Conservation (phyloP, 257 asterid species). For the Petrea volubilis region DNA sequence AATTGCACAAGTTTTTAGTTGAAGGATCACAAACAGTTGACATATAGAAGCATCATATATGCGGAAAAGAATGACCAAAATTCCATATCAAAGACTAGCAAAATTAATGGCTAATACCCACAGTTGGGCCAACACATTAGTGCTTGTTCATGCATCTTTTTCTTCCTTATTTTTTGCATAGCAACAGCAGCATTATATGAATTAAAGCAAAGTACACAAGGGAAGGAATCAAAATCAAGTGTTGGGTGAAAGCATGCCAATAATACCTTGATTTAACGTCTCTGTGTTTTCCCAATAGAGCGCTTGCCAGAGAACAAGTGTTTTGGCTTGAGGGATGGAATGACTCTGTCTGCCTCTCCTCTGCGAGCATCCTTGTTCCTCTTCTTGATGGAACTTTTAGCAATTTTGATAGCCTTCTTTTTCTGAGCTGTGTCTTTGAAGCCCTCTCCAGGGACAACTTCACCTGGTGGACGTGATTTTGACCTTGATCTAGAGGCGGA, state of each 20-base stretch:
- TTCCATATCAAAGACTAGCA: not conserved
- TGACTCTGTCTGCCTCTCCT: slow-evolving; percentile 92
- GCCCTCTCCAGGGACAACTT: slow-evolving; percentile 88
- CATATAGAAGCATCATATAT: not conserved
- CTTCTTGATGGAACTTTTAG: slow-evolving; percentile 48
- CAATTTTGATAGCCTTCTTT: slow-evolving; percentile 62
- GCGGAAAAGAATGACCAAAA: not conserved
- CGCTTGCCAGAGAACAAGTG: slow-evolving; percentile 92
- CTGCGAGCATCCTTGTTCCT: slow-evolving; percentile 84
- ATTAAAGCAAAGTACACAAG: not conserved
- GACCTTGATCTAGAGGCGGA: slow-evolving; percentile 58
- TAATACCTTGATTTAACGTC: slow-evolving; percentile 71
- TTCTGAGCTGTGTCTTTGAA: slow-evolving; percentile 76
- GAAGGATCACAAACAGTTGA: not conserved
- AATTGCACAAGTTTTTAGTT: not conserved
- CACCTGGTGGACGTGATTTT: slow-evolving; percentile 59
- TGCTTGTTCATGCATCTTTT: no score
- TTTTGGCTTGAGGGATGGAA: slow-evolving; percentile 77
- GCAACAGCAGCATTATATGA: no score
- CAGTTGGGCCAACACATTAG: no score
- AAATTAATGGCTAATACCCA: no score
- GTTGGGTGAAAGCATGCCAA: not conserved
- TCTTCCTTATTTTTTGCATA: no score
- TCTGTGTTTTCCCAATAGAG: slow-evolving; percentile 71
- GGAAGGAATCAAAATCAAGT: not conserved